These are phyloP conservation scores for Astrothelium macrocarpum DNA, from an alignment of 495 filamentous ascomycete species.

Conservation along the genomic window DNA sequence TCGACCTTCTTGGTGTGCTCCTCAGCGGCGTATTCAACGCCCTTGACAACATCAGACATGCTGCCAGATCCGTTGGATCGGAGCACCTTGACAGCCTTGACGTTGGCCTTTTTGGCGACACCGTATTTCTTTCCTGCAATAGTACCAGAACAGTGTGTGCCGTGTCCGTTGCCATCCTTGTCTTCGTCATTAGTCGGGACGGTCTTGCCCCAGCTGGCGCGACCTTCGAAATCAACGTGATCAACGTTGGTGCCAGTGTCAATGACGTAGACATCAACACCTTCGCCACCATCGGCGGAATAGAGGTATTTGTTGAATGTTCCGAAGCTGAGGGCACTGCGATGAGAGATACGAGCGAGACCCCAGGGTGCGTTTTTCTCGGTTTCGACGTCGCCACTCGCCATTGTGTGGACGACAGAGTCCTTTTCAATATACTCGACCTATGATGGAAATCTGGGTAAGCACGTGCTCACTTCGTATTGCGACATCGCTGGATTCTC, in stretches of 20 bases:
- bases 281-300: slow-evolving; percentile 82
- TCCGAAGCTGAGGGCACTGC: slow-evolving; percentile 72
- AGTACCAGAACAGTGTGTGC: slow-evolving; percentile 98
- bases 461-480: background rate
- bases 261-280: slow-evolving; percentile 98
- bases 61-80: slow-evolving; percentile 94
- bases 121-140: slow-evolving; percentile 97
- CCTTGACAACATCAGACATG: slow-evolving; percentile 97
- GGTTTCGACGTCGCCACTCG: slow-evolving; percentile 36
- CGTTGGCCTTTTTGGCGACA: slow-evolving; percentile 96
- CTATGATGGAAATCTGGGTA: slow-evolving; percentile 37
- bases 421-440: slow-evolving; percentile 96
- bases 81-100: slow-evolving; percentile 96
- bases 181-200: slow-evolving; percentile 77
- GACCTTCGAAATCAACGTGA: slow-evolving; percentile 95
- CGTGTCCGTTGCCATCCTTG: slow-evolving; percentile 94
- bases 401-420: slow-evolving; percentile 75
- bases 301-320: slow-evolving; percentile 98
- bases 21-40: slow-evolving; percentile 89
- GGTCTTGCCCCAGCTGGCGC: slow-evolving; percentile 94
- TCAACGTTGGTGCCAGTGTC: slow-evolving; percentile 91
- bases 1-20: slow-evolving; percentile 63
- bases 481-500: no score
- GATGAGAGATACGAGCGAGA: slow-evolving; percentile 93
- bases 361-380: slow-evolving; percentile 98